These are phyloP conservation scores for Fonsecaea multimorphosa DNA, from an alignment of 2,329 filamentous ascomycete species.

Conservation along the genomic window DNA sequence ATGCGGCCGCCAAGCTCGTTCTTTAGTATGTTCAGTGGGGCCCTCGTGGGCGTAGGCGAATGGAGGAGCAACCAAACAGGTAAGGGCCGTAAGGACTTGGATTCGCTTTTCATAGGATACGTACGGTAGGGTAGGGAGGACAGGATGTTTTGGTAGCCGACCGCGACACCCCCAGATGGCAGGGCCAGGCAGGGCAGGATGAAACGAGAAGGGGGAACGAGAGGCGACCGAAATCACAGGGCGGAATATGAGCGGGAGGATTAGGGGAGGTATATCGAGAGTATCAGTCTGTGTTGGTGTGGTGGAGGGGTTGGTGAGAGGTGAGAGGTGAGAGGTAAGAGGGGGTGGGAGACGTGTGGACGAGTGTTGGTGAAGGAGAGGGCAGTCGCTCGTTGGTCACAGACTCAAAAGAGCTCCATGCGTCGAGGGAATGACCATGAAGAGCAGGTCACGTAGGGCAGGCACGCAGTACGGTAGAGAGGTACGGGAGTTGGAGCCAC, in stretches of 20 bases:
- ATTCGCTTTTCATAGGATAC: conserved; percentile 9
- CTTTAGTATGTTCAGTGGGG: conserved; percentile 24
- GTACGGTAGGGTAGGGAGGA: background rate
- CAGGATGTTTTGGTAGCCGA: conserved; percentile 2
- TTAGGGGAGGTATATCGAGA: background rate
- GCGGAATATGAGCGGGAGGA: conserved; percentile 17
- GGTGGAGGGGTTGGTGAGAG: background rate
- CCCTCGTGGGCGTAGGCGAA: conserved; percentile 21
- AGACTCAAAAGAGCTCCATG: background rate
- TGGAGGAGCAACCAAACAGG: conserved; percentile 9
- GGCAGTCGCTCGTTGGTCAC: background rate
- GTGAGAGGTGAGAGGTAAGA: no score
- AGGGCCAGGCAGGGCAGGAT: background rate
- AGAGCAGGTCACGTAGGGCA: background rate
- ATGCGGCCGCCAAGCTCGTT: conserved; percentile 30
- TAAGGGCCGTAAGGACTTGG: conserved; percentile 9
- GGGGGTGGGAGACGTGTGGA: background rate
- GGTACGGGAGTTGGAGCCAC: background rate
- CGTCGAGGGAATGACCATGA: background rate
- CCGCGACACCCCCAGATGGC: background rate
- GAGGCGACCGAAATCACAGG: background rate
- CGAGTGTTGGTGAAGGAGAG: background rate
- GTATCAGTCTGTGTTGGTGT: background rate
- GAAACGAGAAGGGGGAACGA: conserved; percentile 13
- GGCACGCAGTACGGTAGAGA: background rate